Evolutionary conservation across 768 basidiomycete genomes (phyloP), one percentile per base, ranked within the genome.

Genomic region (Termitomyces eurrhizus): DNA sequence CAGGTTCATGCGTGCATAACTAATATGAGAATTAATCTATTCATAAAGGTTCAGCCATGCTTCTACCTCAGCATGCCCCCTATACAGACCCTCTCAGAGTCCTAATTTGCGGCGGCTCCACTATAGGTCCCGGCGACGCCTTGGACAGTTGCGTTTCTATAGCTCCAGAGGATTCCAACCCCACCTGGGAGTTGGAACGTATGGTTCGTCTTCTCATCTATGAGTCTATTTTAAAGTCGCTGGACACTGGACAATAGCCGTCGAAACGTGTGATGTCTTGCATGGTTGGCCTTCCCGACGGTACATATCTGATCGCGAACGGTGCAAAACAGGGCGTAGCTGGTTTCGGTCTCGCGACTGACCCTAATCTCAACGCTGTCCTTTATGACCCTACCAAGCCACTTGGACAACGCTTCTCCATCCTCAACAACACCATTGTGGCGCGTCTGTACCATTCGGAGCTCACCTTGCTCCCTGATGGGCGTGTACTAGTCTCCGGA

Each of bases 391-490:
- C 90, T 0, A 68, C 80, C 0, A 71, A 80, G 57, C 80, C 90
- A 5, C 65, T 85, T 49, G 75, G 80, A 11, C 80, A 84, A 42
- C 85, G 90, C 37, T 76, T 90, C 63, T 84, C 90, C 9, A 83
- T 90, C 66, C 78, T 89, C 52, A 78, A 78, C 68, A 81, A 71
- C 24, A 92, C 89, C 32, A 89, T 85, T 45, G 84, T 93, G 29
- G 82, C 89, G 0, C 84, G 91, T 16, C 64, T 92, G 70, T 93
- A 92, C 65, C 90, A 92, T 70, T 92, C 90, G 0, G 89, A 81
- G 68, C 88, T 88, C 4, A 84, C 82, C 29, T 81, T 92, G 12
- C 80, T 92, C 24, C 86, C 86, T 0, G 90, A 91, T 63, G 91
- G 86, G 5, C 84, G 88, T 6, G 81, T 92, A 35, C 74, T 92